These are phyloP conservation scores for Crassisporium funariophilum DNA, from an alignment of 768 basidiomycete genomes.

Conservation along the genomic window DNA sequence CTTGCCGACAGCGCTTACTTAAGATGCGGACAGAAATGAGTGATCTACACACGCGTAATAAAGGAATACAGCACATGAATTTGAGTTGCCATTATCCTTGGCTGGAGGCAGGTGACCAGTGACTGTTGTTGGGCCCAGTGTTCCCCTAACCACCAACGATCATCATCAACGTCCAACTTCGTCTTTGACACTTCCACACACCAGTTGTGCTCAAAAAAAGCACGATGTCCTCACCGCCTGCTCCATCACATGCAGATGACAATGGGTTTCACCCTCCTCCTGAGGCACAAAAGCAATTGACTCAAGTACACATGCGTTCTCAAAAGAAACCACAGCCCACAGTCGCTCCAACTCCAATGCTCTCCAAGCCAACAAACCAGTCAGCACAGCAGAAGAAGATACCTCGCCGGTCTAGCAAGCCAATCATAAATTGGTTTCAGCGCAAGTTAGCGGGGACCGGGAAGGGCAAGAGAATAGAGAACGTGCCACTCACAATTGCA, in stretches of 20 bases:
- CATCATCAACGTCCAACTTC: constrained; percentile 4
- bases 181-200: neutral
- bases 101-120: too few species aligned
- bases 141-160: constrained; percentile 2
- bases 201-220: constrained; percentile 4
- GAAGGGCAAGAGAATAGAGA: constrained; percentile 53
- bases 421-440: constrained; percentile 89
- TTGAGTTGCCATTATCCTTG: too few species aligned
- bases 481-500: constrained; percentile 32
- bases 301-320: constrained; percentile 15
- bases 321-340: constrained; percentile 20
- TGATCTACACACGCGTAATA: too few species aligned
- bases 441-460: constrained; percentile 78
- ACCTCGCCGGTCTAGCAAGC: constrained; percentile 73
- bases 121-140: too few species aligned
- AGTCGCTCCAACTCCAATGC: constrained; percentile 18
- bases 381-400: constrained; percentile 58
- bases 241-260: constrained; percentile 17
- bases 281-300: constrained; percentile 7
- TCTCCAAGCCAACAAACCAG: constrained; percentile 29
- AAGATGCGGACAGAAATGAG: too few species aligned
- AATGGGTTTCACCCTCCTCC: constrained; percentile 7
- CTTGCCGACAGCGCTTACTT: too few species aligned
- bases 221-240: constrained; percentile 17
- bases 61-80: too few species aligned